Conservation (phyloP, 169 alveolate genomes). For the Plasmodium malariae region DNA sequence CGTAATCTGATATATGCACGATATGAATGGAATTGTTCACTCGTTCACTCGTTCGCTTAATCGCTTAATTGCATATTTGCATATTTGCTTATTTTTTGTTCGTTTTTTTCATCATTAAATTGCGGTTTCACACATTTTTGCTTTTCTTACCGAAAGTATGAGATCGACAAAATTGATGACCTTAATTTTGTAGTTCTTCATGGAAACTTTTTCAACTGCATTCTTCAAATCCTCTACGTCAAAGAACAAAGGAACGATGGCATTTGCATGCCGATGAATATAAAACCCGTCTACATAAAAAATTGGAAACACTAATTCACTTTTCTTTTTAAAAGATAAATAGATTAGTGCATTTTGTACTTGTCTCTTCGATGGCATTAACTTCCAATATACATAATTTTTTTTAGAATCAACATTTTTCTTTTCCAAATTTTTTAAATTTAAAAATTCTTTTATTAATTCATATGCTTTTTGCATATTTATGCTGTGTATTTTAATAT, state of each 20-base stretch:
- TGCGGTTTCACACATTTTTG: neutral
- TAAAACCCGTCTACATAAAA: constrained; percentile 64
- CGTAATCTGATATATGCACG: too few species aligned
- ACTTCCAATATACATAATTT: constrained; percentile 57
- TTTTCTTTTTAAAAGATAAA: constrained; percentile 57
- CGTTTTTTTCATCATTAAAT: neutral
- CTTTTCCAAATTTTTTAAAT: constrained; percentile 33
- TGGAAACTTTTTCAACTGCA: neutral
- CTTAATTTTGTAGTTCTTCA: constrained; percentile 31
- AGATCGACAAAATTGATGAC: constrained; percentile 64
- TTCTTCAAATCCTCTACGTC: constrained; percentile 63
- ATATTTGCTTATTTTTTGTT: neutral
- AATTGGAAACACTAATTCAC: constrained; percentile 51
- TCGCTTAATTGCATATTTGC: constrained; percentile 1
- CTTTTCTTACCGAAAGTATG: constrained; percentile 39
- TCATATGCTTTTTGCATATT: constrained; percentile 66
- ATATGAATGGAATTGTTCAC: too few species aligned
- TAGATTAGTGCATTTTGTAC: constrained; percentile 34
- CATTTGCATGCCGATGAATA: constrained; percentile 16
- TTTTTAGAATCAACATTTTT: constrained; percentile 25
- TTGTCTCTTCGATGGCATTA: constrained; percentile 57
- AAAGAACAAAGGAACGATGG: constrained; percentile 53
- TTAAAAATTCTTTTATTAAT: constrained; percentile 48
- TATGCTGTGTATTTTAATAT: constrained; percentile 45
- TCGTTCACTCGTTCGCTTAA: too few species aligned